Percentiles rank a stretch among this genome's conserved stretches.
Conservation (phyloP, 331 rosid genomes). For the Prunus yedoensis region DNA sequence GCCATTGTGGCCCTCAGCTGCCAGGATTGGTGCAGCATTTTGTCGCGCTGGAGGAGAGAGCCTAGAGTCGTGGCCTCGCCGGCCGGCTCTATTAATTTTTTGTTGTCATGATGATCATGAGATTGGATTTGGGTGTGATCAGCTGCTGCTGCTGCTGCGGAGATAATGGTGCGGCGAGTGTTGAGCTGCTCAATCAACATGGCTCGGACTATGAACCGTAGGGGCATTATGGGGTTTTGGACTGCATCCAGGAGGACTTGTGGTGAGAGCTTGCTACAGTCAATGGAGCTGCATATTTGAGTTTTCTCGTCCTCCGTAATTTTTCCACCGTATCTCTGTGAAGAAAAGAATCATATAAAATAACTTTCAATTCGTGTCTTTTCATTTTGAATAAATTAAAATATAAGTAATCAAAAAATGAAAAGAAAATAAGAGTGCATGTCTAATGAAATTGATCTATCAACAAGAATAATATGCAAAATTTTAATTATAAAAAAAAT, state of each 20-base stretch:
- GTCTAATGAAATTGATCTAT: too few species aligned
- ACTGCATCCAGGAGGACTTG: conserved; percentile 51
- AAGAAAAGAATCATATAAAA: not conserved
- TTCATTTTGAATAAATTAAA: too few species aligned
- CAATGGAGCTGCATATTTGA: conserved; percentile 58
- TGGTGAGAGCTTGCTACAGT: conserved; percentile 68
- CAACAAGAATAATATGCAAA: too few species aligned
- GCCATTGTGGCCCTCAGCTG: conserved; percentile 59
- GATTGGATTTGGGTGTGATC: conserved; percentile 5
- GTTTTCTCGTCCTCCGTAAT: conserved; percentile 59
- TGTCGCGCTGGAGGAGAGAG: conserved; percentile 57
- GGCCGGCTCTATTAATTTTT: not conserved
- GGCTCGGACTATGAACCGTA: conserved; percentile 72
- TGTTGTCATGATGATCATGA: not conserved
- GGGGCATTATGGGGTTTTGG: conserved; percentile 77
- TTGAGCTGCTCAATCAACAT: conserved; percentile 81
- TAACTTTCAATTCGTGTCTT: too few species aligned
- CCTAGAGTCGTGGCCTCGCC: conserved; percentile 36
- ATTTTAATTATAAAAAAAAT: too few species aligned
- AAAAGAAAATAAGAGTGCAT: too few species aligned
- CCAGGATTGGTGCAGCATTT: conserved; percentile 37
- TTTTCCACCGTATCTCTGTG: conserved; percentile 55
- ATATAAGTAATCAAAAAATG: too few species aligned
- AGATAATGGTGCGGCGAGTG: conserved; percentile 56
- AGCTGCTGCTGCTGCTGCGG: conserved; percentile 13